Percentiles rank a stretch among this genome's conserved stretches.
phyloP scores from a whole-genome alignment of 208 protist species.

The Naegleria fowleri region DNA sequence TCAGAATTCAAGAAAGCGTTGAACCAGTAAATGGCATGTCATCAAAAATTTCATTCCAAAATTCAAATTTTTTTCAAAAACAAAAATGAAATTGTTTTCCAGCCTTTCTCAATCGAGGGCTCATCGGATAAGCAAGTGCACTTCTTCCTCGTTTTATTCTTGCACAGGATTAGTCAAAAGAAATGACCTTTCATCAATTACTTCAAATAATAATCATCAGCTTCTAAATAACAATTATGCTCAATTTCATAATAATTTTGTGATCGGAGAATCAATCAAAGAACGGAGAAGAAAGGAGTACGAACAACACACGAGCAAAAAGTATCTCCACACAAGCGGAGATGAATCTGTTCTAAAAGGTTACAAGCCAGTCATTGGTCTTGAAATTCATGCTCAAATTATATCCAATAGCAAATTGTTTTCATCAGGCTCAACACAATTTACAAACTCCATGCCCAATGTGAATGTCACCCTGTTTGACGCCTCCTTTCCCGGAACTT shows the following conservation, averaged over 20 bases:
- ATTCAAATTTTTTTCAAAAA: too few species aligned
- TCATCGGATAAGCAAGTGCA: too few species aligned
- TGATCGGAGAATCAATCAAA: not conserved
- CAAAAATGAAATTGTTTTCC: too few species aligned
- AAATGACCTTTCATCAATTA: not conserved
- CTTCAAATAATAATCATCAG: not conserved
- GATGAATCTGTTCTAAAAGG: not conserved
- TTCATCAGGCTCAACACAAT: slow-evolving; percentile 27
- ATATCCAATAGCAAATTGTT: slow-evolving; percentile 50
- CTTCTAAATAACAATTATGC: not conserved
- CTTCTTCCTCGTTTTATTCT: too few species aligned
- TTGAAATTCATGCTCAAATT: slow-evolving; percentile 61
- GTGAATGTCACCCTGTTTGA: slow-evolving; percentile 47
- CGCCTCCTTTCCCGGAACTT: slow-evolving; percentile 47
- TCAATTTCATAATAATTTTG: not conserved
- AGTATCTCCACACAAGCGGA: not conserved
- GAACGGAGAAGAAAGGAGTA: not conserved
- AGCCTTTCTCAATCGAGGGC: too few species aligned
- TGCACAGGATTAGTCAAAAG: too few species aligned
- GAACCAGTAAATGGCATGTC: not conserved
- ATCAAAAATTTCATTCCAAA: too few species aligned
- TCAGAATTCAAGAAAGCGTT: not conserved
- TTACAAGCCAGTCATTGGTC: slow-evolving; percentile 43
- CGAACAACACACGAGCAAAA: not conserved
- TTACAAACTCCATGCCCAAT: slow-evolving; percentile 39